Evolutionary conservation across 2,329 filamentous ascomycete genomes (phyloP), one percentile per base, ranked within the genome.

Genomic region (Phialophora macrospora): DNA sequence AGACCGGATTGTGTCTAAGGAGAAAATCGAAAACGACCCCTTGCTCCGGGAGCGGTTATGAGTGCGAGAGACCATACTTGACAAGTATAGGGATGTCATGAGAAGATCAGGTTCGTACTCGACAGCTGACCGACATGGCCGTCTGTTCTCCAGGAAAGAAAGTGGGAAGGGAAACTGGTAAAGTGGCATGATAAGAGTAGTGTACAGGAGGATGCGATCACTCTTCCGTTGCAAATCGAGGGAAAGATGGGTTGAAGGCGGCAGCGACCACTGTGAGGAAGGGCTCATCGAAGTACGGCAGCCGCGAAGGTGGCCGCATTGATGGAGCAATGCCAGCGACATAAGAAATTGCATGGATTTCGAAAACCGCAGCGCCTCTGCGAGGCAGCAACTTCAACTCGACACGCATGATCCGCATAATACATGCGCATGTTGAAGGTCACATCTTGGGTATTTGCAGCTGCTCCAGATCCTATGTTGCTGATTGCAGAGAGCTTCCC

Each of bases 21-120:
- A 68, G 30, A 72, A 69, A 28, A 71, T 60, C 4, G 66, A 71
- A 57, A 71, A 68, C 5, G 69, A 71, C 24, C 65, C 65, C 57
- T 59, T 65, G 61, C 69, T 71, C 38, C 61, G 30, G 22, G 62
- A 62, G 11, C 63, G 69, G 58, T 24, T 64, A 44, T 69, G 68
- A 22, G 64, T 62, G 48, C 68, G 67, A 14, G 62, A 55, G 30
- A 58, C 59, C 68, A 68, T 70, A 49, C n/a, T 63, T 55, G 32
- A 41, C 22, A 34, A 26, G 24, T 11, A 44, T 7, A 51, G 51
- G n/a, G 11, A 11, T 60, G 26, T 60, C 58, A 60, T 46, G 22
- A 44, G 22, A 59, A 6, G 41, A 34, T 49, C 24, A 49, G n/a
- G 11, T 51, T 26, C n/a, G 9, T 24, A 14, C 48, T 51, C 48